Conservation (phyloP, 257 asterid genomes). For the Solanum acaule region DNA sequence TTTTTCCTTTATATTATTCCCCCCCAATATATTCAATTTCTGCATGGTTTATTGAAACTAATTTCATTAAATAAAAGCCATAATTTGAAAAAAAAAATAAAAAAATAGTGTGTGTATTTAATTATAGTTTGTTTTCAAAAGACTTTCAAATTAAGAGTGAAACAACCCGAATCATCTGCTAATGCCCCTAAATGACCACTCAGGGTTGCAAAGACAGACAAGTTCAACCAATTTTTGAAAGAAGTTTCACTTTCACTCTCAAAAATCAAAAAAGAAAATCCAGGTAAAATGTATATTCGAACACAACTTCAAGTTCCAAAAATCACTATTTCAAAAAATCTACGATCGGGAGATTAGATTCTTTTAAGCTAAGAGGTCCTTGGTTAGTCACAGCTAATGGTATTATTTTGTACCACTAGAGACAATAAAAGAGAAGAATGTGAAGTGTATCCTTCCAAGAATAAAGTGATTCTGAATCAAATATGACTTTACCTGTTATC, state of each 20-base stretch:
- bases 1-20: not conserved
- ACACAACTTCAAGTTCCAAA: too few relatives aligned
- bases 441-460: conserved; percentile 10
- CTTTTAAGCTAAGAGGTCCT: not conserved
- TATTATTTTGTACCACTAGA: not conserved
- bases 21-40: not conserved
- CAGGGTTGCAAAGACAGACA: too few relatives aligned
- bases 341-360: fast-evolving
- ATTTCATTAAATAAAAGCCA: not conserved
- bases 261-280: too few relatives aligned
- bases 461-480: conserved; percentile 4
- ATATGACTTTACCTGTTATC: conserved; percentile 9
- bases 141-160: too few relatives aligned
- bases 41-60: not conserved
- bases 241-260: not conserved
- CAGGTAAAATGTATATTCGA: too few relatives aligned
- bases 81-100: too few relatives aligned
- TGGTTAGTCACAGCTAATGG: not conserved
- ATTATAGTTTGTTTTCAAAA: too few relatives aligned
- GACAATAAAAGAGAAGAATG: conserved; percentile 8
- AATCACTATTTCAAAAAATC: too few relatives aligned
- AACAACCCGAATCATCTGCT: too few relatives aligned
- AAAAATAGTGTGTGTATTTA: too few relatives aligned
- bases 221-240: too few relatives aligned
- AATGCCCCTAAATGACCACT: too few relatives aligned